A percentile compares a stretch with the other conserved stretches of the same genome.
phyloP scores from a whole-genome alignment of 2,329 filamentous ascomycete genomes.

The Tolypocladium endophyticum region DNA sequence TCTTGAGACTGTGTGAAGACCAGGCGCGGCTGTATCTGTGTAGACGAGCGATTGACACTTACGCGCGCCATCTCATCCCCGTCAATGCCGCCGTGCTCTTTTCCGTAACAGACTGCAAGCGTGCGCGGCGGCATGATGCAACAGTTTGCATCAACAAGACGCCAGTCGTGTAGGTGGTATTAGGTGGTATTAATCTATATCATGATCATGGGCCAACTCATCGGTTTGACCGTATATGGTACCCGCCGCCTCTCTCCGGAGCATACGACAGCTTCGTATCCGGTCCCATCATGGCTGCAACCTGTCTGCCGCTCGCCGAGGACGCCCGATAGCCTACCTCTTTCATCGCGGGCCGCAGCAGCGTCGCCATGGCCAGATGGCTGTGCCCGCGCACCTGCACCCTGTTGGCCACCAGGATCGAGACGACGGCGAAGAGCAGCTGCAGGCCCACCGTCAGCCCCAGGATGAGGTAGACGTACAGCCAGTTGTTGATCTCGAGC shows the following conservation, averaged over 20 bases:
- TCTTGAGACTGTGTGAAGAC: not conserved
- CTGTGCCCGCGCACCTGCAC: constrained; percentile 17
- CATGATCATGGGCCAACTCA: not conserved
- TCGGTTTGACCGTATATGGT: not conserved
- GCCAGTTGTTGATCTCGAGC: constrained; percentile 22
- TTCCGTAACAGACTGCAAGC: not conserved
- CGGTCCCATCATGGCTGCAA: constrained; percentile 5
- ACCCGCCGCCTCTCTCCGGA: not conserved
- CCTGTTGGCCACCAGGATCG: constrained; percentile 12
- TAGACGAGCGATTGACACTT: not conserved
- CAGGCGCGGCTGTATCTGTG: not conserved
- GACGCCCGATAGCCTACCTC: constrained; percentile 6
- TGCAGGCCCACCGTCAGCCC: constrained; percentile 19
- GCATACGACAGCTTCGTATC: constrained; percentile 7
- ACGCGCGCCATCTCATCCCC: not conserved
- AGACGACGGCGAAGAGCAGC: constrained; percentile 13
- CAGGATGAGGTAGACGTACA: constrained; percentile 19
- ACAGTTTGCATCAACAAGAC: not conserved
- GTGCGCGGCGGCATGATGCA: not conserved
- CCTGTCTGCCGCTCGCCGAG: not conserved
- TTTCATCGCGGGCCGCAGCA: constrained; percentile 9
- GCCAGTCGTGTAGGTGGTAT: not conserved
- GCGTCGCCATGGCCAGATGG: constrained; percentile 9
- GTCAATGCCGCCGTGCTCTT: not conserved
- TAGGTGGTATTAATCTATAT: not conserved